Evolutionary conservation across 148 eudicot species (phyloP).

Genomic region (Rhododendron ovatum): DNA sequence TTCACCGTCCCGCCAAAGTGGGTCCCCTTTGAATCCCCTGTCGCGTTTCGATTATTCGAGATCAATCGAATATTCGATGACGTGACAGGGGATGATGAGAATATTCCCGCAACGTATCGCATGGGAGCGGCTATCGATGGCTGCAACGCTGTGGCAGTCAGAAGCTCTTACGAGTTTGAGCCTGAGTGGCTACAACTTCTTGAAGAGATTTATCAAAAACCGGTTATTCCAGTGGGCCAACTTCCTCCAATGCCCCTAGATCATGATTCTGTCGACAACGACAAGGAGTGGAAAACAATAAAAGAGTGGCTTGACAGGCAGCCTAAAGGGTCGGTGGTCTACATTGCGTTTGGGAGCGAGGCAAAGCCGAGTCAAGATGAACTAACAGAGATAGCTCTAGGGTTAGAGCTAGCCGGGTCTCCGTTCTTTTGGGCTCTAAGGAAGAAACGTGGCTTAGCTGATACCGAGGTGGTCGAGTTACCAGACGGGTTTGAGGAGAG

Average conservation of each 20-base stretch:
- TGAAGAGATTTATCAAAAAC: constrained; percentile 4
- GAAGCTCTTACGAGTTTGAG: constrained; percentile 9
- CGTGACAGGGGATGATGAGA: background rate
- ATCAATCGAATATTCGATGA: background rate
- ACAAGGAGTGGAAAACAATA: constrained; percentile 21
- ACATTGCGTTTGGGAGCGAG: constrained; percentile 41
- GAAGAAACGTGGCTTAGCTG: constrained; percentile 10
- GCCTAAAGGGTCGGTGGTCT: constrained; percentile 33
- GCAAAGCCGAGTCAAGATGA: constrained; percentile 28
- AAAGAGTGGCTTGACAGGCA: constrained; percentile 31
- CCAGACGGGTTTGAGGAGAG: constrained; percentile 48
- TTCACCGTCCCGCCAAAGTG: constrained; percentile 10
- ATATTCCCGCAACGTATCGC: background rate
- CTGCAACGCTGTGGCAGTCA: background rate
- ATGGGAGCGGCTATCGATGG: background rate
- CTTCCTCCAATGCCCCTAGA: constrained; percentile 9
- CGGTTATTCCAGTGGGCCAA: constrained; percentile 21
- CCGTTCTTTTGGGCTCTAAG: constrained; percentile 41
- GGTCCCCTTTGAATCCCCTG: background rate
- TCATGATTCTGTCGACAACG: constrained; percentile 3
- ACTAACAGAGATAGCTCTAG: constrained; percentile 33
- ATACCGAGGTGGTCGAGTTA: constrained; percentile 15
- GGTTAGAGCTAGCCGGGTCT: constrained; percentile 28
- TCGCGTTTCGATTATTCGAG: background rate
- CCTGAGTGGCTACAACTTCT: constrained; percentile 5